Evolutionary conservation across 1,284 basidiomycete genomes (phyloP).

Genomic region (Austroboletus novae-zelandiae): DNA sequence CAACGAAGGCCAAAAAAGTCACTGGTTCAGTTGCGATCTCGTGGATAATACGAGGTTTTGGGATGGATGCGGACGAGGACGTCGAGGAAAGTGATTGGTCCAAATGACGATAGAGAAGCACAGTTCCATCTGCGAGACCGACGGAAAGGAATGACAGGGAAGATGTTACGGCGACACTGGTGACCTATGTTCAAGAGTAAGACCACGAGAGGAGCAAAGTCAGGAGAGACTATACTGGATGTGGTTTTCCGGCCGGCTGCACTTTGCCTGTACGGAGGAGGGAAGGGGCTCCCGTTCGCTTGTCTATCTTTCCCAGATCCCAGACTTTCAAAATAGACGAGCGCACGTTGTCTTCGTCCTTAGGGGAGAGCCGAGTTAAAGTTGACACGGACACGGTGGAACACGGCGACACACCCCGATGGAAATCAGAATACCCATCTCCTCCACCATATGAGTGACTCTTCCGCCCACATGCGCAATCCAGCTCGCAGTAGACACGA

Average conservation of each 20-base stretch:
- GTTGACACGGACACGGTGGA: slow-evolving; percentile 1
- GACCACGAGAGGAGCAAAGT: not conserved
- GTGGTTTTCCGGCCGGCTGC: slow-evolving; percentile 73
- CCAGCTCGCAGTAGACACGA: slow-evolving; percentile 73
- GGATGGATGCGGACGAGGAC: slow-evolving; percentile 64
- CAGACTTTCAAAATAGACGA: slow-evolving; percentile 86
- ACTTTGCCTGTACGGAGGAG: slow-evolving; percentile 79
- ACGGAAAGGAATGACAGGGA: slow-evolving; percentile 86
- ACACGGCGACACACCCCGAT: slow-evolving; percentile 64
- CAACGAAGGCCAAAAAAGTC: slow-evolving; percentile 87
- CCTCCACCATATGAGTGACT: slow-evolving; percentile 84
- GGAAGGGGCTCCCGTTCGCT: slow-evolving; percentile 63
- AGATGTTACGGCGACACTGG: slow-evolving; percentile 77
- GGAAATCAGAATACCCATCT: slow-evolving; percentile 75
- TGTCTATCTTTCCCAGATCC: slow-evolving; percentile 79
- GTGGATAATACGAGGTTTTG: slow-evolving; percentile 78
- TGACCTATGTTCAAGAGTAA: slow-evolving; percentile 52
- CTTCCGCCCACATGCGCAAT: slow-evolving; percentile 72
- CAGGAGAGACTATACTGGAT: slow-evolving; percentile 58
- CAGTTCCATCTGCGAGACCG: slow-evolving; percentile 92
- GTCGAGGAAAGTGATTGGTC: slow-evolving; percentile 81
- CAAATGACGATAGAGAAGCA: slow-evolving; percentile 87
- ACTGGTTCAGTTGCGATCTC: slow-evolving; percentile 84
- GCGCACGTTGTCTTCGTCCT: slow-evolving; percentile 80
- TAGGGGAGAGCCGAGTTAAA: slow-evolving; percentile 9